Percentiles rank a stretch among this genome's conserved stretches.
phyloP scores from a whole-genome alignment of 306 rosid genomes.

The Begonia peltatifolia region DNA sequence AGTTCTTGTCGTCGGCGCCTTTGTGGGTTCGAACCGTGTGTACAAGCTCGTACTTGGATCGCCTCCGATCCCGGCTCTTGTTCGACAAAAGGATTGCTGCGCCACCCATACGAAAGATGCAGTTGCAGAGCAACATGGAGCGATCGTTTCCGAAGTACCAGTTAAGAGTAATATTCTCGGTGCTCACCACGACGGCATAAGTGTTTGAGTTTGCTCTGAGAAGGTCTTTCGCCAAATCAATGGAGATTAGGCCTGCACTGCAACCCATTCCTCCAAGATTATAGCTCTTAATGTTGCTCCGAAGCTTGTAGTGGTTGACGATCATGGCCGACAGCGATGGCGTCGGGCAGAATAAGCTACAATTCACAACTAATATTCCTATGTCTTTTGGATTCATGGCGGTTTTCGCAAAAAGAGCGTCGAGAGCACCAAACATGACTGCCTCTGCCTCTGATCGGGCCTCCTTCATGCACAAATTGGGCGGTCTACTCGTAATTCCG shows the following conservation, averaged over 20 bases:
- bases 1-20: conserved; percentile 5
- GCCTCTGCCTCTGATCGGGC: not conserved
- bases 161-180: conserved; percentile 1
- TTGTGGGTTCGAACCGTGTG: conserved; percentile 7
- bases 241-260: not conserved
- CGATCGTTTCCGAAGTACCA: conserved; percentile 6
- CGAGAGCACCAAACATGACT: conserved; percentile 1
- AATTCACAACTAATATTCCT: not conserved
- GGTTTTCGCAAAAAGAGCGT: not conserved
- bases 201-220: not conserved
- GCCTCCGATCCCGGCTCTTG: not conserved
- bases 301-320: conserved; percentile 1
- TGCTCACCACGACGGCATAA: conserved; percentile 2
- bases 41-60: conserved; percentile 3
- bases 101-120: conserved; percentile 2
- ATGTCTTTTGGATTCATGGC: not conserved
- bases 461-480: not conserved
- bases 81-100: conserved; percentile 6
- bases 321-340: not conserved
- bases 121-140: conserved; percentile 7
- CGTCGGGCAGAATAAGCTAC: not conserved
- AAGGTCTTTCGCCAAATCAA: not conserved
- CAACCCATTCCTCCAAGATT: conserved; percentile 1
- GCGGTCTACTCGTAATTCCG: not conserved
- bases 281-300: not conserved